Conservation (phyloP, 176 grass and related monocot genomes). For the Phoenix dactylifera region DNA sequence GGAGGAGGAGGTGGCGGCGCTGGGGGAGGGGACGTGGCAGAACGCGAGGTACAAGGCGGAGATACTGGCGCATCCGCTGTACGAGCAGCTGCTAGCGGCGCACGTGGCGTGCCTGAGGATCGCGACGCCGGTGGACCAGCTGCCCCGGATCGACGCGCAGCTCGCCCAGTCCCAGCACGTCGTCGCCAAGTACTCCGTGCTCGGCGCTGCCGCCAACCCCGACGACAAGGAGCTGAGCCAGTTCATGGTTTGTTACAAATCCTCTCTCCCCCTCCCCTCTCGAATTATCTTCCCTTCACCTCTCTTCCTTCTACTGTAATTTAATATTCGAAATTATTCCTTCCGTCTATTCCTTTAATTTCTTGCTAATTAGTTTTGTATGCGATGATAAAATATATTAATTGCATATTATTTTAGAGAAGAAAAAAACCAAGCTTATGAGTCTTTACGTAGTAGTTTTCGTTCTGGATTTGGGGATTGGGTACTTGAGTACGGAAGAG, state of each 20-base stretch:
- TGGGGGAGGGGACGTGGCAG: conserved; percentile 7
- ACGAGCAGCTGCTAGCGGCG: conserved; percentile 20
- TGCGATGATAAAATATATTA: no score
- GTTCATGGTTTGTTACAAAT: conserved; percentile 7
- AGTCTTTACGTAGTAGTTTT: no score
- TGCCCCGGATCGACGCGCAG: conserved; percentile 20
- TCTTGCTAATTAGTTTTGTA: no score
- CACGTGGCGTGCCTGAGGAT: conserved; percentile 17
- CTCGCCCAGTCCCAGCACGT: conserved; percentile 12
- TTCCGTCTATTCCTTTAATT: no score
- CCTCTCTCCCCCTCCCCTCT: not conserved
- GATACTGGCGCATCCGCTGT: conserved; percentile 12
- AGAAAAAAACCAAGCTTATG: no score
- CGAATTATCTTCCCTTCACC: not conserved
- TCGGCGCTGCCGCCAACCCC: not conserved
- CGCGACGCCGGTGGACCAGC: conserved; percentile 19
- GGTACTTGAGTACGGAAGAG: no score
- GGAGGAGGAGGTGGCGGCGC: not conserved
- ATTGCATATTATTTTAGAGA: no score
- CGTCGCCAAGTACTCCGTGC: conserved; percentile 3
- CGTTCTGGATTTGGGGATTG: no score
- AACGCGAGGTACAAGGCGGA: conserved; percentile 15
- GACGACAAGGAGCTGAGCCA: conserved; percentile 18
- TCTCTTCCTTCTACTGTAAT: no score
- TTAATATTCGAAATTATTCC: no score